Percentiles rank a stretch among this genome's conserved stretches.
Evolutionary conservation across 108 stramenopile genomes (phyloP).

Genomic region (Pseudonitzschia pungens): DNA sequence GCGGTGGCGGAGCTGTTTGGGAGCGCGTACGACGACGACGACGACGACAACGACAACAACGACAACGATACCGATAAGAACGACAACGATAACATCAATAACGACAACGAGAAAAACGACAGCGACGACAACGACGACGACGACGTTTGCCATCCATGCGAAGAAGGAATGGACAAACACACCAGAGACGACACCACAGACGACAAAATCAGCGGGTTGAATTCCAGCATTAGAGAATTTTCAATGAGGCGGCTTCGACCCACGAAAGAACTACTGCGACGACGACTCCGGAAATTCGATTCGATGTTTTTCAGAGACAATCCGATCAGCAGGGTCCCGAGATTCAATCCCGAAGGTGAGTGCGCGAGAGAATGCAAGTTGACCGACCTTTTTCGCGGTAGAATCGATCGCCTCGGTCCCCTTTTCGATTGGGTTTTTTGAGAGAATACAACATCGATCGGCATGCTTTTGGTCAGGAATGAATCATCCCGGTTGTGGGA

Average conservation of each 20-base stretch:
- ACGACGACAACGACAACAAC: not conserved
- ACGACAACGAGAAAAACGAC: not conserved
- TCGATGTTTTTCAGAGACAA: slow-evolving; percentile 8
- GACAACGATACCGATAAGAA: not conserved
- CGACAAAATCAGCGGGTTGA: not conserved
- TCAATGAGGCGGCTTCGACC: not conserved
- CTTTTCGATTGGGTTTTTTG: too few species aligned
- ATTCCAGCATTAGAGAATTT: not conserved
- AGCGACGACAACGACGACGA: not conserved
- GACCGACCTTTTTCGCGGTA: not conserved
- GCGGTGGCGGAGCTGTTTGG: not conserved
- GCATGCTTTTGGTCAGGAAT: too few species aligned
- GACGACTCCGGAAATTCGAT: not conserved
- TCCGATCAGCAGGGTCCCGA: slow-evolving; percentile 3
- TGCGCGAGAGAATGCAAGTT: not conserved
- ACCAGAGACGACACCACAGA: too few species aligned
- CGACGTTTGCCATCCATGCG: too few species aligned
- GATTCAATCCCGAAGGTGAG: slow-evolving; percentile 12
- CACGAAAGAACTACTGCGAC: not conserved
- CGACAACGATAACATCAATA: not conserved
- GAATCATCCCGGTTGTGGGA: too few species aligned
- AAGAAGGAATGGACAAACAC: too few species aligned
- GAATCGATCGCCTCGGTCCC: not conserved
- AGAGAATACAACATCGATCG: too few species aligned
- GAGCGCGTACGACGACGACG: not conserved